These are phyloP conservation scores for Apiospora hydei DNA, from an alignment of 2,329 filamentous ascomycete genomes.

Conservation along the genomic window DNA sequence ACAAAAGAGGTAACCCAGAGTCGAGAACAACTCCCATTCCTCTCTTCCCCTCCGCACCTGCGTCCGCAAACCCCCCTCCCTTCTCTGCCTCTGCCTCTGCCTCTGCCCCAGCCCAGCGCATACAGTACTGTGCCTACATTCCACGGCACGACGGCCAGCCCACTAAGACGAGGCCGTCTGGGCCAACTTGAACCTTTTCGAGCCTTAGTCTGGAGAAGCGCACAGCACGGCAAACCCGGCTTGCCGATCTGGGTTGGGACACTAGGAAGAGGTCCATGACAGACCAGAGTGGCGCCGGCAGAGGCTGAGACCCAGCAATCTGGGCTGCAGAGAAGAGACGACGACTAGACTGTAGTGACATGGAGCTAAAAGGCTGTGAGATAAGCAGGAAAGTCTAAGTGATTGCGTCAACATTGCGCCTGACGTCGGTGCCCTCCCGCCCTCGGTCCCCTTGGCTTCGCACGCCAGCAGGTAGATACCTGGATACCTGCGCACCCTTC, in stretches of 20 bases:
- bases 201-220: background rate
- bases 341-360: conserved; percentile 12
- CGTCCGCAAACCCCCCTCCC: background rate
- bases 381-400: conserved; percentile 15
- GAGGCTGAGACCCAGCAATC: conserved; percentile 13
- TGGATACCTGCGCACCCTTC: conserved; percentile 3
- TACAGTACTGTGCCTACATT: background rate
- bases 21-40: background rate
- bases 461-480: conserved; percentile 8
- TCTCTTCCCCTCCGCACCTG: background rate
- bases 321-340: conserved; percentile 12
- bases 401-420: conserved; percentile 20
- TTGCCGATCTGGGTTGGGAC: background rate
- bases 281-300: conserved; percentile 5
- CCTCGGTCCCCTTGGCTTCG: background rate
- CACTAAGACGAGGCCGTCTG: background rate
- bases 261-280: background rate
- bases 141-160: background rate
- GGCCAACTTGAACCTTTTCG: conserved; percentile 6
- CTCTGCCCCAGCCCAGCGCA: background rate
- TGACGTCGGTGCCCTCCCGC: conserved; percentile 17
- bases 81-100: background rate
- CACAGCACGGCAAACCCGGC: conserved; percentile 3
- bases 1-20: conserved; percentile 13
- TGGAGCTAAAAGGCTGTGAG: conserved; percentile 5